Evolutionary conservation across 192 early-diverging fungal genomes (phyloP).

Genomic region (Phlyctochytrium bullatum): DNA sequence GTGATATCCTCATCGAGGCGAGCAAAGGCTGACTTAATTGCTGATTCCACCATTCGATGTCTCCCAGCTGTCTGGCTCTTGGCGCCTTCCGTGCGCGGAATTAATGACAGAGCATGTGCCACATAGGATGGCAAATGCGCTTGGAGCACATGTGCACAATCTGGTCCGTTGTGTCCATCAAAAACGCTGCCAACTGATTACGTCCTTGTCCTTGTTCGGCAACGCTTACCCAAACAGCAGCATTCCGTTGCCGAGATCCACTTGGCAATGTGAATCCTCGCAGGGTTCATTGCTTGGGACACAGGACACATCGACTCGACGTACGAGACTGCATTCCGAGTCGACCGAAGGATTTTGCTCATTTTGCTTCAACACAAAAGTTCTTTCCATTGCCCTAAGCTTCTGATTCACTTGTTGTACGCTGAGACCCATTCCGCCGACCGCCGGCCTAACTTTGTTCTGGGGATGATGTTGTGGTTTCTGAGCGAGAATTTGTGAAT

Average conservation of each 20-base stretch:
- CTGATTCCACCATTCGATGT: conserved; percentile 22
- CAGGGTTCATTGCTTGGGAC: not conserved
- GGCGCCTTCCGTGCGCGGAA: not conserved
- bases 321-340: no score
- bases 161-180: not conserved
- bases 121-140: not conserved
- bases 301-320: not conserved
- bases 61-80: conserved; percentile 3
- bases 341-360: no score
- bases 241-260: not conserved
- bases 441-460: no score
- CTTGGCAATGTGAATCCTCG: not conserved
- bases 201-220: not conserved
- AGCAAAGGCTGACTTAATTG: conserved; percentile 41
- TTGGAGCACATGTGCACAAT: not conserved
- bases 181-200: not conserved
- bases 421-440: not conserved
- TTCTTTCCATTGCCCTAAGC: not conserved
- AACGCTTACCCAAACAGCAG: not conserved
- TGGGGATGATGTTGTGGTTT: no score
- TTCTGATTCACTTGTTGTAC: not conserved
- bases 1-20: conserved; percentile 45
- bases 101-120: not conserved
- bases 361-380: no score
- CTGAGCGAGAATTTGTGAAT: no score